Evolutionary conservation across 1,139 yeast genomes (phyloP).

Genomic region (Suhomyces maxii): DNA sequence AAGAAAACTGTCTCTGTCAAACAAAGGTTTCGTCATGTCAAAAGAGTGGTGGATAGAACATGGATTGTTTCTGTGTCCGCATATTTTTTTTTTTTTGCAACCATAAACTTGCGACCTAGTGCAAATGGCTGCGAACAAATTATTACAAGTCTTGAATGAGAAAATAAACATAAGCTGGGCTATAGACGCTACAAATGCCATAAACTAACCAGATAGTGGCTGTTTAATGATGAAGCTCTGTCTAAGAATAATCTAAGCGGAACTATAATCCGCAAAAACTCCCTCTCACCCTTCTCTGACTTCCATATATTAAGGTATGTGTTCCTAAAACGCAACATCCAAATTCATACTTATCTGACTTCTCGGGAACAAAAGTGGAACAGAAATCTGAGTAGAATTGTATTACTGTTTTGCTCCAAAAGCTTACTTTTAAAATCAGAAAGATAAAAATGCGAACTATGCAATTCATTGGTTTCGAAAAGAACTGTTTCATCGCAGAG

Average conservation of each 20-base stretch:
- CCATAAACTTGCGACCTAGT: too few species aligned
- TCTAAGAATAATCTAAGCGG: constrained; percentile 20
- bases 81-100: too few species aligned
- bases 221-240: constrained; percentile 13
- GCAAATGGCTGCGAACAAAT: too few species aligned
- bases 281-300: constrained; percentile 48
- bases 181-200: neutral
- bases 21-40: too few species aligned
- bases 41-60: too few species aligned
- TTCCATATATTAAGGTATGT: constrained; percentile 50
- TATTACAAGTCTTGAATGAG: too few species aligned
- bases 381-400: constrained; percentile 43
- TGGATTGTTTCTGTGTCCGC: too few species aligned
- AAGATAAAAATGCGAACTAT: constrained; percentile 7
- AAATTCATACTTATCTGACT: constrained; percentile 49
- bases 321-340: constrained; percentile 56
- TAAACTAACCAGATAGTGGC: constrained; percentile 13
- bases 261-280: constrained; percentile 46
- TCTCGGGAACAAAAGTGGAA: constrained; percentile 45
- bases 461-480: constrained; percentile 5
- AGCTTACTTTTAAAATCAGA: constrained; percentile 8
- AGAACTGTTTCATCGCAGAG: constrained; percentile 7
- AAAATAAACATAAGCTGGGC: too few species aligned
- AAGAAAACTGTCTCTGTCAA: too few species aligned
- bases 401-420: constrained; percentile 2